Conservation (phyloP, 2,329 filamentous ascomycete genomes). For the Fulvia fulva region DNA sequence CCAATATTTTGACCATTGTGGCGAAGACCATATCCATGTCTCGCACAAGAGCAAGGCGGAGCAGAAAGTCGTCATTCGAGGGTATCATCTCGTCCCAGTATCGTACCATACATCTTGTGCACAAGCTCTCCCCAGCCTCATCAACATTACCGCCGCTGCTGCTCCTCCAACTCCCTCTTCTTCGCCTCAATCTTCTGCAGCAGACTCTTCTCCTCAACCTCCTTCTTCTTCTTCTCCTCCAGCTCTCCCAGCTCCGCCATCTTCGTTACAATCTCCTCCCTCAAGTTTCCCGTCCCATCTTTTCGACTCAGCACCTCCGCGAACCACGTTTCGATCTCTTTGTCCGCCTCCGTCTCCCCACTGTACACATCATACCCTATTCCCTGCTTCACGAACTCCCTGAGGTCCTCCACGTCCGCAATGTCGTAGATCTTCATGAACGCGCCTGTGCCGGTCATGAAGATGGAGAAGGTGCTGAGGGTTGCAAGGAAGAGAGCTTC, state of each 20-base stretch:
- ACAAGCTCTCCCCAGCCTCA: neutral
- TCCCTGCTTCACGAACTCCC: conserved; percentile 54
- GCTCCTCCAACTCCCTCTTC: conserved; percentile 1
- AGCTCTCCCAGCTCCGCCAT: conserved; percentile 29
- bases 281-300: conserved; percentile 36
- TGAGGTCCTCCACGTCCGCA: conserved; percentile 50
- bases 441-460: conserved; percentile 70
- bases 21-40: too few relatives aligned
- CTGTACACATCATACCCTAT: conserved; percentile 58
- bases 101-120: too few relatives aligned
- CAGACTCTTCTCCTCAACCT: neutral
- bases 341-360: conserved; percentile 48
- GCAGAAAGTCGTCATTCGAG: too few relatives aligned
- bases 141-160: neutral
- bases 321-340: conserved; percentile 54
- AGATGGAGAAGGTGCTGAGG: conserved; percentile 74
- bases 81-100: too few relatives aligned
- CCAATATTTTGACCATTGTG: too few relatives aligned
- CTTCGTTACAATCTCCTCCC: conserved; percentile 26
- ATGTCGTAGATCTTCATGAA: conserved; percentile 75
- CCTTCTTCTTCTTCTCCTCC: conserved; percentile 20
- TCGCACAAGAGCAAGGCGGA: too few relatives aligned
- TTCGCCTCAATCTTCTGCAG: conserved; percentile 1
- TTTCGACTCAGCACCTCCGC: conserved; percentile 47
- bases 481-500: conserved; percentile 85